phyloP scores from a whole-genome alignment of 106 monocot species.

The Dendrobium officinale region DNA sequence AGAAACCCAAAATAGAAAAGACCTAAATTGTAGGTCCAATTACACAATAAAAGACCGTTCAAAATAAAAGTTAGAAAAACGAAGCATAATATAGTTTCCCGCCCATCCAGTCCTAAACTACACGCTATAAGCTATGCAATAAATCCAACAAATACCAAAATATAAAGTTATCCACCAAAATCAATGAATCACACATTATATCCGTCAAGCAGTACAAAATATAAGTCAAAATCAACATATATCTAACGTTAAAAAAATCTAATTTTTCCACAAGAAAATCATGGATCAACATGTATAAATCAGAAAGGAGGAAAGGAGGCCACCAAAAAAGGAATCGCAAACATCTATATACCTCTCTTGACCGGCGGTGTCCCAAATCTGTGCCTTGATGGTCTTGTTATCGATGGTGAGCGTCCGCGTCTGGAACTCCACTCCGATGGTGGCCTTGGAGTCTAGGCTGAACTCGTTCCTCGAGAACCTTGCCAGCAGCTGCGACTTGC shows the following conservation, averaged over 20 bases:
- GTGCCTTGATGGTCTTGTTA: conserved; percentile 20
- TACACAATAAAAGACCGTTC: neutral
- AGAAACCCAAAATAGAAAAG: neutral
- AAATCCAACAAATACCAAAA: neutral
- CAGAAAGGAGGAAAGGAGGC: neutral
- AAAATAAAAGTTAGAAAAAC: neutral
- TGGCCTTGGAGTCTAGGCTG: conserved; percentile 25
- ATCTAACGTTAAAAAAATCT: neutral
- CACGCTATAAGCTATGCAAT: neutral
- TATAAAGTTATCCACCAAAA: neutral
- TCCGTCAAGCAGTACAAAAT: neutral
- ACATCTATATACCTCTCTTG: conserved; percentile 15
- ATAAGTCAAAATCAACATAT: neutral
- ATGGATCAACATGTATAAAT: neutral
- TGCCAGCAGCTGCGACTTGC: conserved; percentile 26
- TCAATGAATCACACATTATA: neutral
- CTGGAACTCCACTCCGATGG: conserved; percentile 18
- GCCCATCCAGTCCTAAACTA: neutral
- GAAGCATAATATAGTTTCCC: neutral
- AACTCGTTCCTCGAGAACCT: conserved; percentile 24
- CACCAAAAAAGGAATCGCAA: neutral
- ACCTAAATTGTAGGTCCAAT: neutral
- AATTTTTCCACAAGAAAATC: neutral
- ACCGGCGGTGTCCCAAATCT: conserved; percentile 24
- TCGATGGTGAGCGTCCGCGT: conserved; percentile 16